Base-by-base conservation (phyloP, 2,329 filamentous ascomycete species). In the Thielaviopsis euricoi region DNA sequence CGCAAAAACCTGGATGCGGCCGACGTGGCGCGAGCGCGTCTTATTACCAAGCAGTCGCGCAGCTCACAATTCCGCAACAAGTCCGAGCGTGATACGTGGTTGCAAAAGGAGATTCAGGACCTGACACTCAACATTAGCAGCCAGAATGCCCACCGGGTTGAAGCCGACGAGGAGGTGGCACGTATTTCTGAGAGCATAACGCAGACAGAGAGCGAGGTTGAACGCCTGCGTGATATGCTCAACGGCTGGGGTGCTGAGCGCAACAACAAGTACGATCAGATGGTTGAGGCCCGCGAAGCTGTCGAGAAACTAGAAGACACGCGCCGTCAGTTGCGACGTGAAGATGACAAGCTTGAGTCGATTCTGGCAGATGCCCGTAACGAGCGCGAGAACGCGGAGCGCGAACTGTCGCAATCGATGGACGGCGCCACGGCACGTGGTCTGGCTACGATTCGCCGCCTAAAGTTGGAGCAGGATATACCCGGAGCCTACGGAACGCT, bases 11-110 rank as follows among this genome's bases (percentile, higher is more conserved):
- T 97, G 12, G 85, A 89, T 52, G 77, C 86, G 54, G 86, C 86
- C 0, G 86, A 94, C 65, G 84, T 84, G 7, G 78, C 80, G 5
- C 79, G 87, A 49, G 82, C 86, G 62, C 83, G 90, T 43, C 78
- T 98, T 7, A 88, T 95, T 66, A 87, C 87, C 55, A 98, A 98
- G 69, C 91, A 98, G 71, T 89, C 86, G 50, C 85, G 91, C 52
- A 89, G 86, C 63, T 85, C 86, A 19, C 86, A 89, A 62, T 98
- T 95, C 70, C 86, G 79, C 66, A 94, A 82, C 68, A 95, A 95
- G 73, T 79, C 81, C 9, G 89, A 97, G 67, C 84, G 94, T 50
- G 91, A 98, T 68, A 79, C 81, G 40, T 96, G 82, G 76, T 74
- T 98, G 54, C 82, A 81, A 61, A 78, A 81, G 61, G 86, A 96